Evolutionary conservation across 2,329 filamentous ascomycete genomes (phyloP), one percentile per base, ranked within the genome.

Genomic region (Pseudopyrenochaeta lycopersici): DNA sequence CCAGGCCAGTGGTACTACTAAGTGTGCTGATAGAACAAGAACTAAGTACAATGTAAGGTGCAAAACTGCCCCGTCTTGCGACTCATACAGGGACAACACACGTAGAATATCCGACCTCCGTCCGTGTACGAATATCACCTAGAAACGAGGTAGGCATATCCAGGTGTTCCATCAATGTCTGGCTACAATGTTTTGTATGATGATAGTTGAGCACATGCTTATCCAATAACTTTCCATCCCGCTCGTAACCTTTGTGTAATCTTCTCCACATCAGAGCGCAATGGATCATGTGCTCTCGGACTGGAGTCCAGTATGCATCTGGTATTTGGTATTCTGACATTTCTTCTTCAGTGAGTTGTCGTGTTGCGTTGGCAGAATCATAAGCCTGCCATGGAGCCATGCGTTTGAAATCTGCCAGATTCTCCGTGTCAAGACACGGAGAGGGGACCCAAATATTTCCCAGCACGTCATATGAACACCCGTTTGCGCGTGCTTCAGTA

Each of bases 301-400:
- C 48, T 27, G 48, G 48, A 38, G 48, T 51, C 48, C 48, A 51
- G 17, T 51, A 45, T 0, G 40, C 48, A 51, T 51, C 48, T 20
- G 48, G 48, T 36, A 51, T 36, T 9, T 45, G 32, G 27, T 51
- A 51, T 29, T 45, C 32, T 7, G 48, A 51, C 48, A 51, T 51
- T 27, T 51, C 48, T 20, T 45, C 40, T 29, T 51, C 48, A 31
- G 48, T 51, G 17, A 51, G 39, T 17, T 45, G 48, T 36, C 33
- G 31, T 36, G 48, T 45, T 38, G 48, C 48, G 21, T 51, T 51
- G 31, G 48, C 48, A 39, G 48, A 51, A 32, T 51, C 48, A 29
- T 38, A 51, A 7, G 29, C 29, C 29, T 31, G 29, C 29, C 29
- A 31, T 31, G 29, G 29, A 12, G 29, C 29, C 29, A 7, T 31